A percentile compares a stretch with the other conserved stretches of the same genome.
Evolutionary conservation across 768 basidiomycete genomes (phyloP).

Genomic region (Neoboletus magnificus): DNA sequence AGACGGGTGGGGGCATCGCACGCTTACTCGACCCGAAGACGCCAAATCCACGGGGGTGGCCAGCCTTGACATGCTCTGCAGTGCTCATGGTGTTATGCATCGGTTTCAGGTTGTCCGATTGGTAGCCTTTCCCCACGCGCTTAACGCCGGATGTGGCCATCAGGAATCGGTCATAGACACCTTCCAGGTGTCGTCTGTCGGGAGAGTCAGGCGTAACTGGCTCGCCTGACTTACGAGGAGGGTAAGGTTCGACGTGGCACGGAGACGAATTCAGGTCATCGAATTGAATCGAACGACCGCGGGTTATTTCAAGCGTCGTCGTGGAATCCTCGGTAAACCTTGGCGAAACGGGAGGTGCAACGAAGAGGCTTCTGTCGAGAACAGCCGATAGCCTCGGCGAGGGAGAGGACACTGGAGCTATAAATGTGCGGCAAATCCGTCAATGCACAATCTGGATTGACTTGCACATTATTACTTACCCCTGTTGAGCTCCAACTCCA

Average conservation of each 20-base stretch:
- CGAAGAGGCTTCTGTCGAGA: constrained; percentile 66
- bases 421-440: neutral
- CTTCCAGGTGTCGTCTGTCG: constrained; percentile 59
- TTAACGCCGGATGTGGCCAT: constrained; percentile 82
- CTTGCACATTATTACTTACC: constrained; percentile 39
- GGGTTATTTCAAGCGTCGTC: constrained; percentile 21
- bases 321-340: constrained; percentile 39
- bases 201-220: constrained; percentile 48
- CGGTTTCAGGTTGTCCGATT: constrained; percentile 59
- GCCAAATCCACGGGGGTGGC: constrained; percentile 25
- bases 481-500: constrained; percentile 63
- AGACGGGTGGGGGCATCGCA: constrained; percentile 70
- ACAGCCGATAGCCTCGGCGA: constrained; percentile 60
- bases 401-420: constrained; percentile 37
- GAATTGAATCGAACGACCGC: constrained; percentile 18
- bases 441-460: neutral
- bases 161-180: constrained; percentile 77
- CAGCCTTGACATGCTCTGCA: constrained; percentile 18
- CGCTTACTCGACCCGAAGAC: constrained; percentile 39
- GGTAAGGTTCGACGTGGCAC: constrained; percentile 63
- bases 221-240: constrained; percentile 41
- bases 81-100: constrained; percentile 31
- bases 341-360: constrained; percentile 45
- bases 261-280: constrained; percentile 59
- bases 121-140: constrained; percentile 76